Evolutionary conservation across 2,329 filamentous ascomycete species (phyloP).

Genomic region (Magnaporthiopsis poae): DNA sequence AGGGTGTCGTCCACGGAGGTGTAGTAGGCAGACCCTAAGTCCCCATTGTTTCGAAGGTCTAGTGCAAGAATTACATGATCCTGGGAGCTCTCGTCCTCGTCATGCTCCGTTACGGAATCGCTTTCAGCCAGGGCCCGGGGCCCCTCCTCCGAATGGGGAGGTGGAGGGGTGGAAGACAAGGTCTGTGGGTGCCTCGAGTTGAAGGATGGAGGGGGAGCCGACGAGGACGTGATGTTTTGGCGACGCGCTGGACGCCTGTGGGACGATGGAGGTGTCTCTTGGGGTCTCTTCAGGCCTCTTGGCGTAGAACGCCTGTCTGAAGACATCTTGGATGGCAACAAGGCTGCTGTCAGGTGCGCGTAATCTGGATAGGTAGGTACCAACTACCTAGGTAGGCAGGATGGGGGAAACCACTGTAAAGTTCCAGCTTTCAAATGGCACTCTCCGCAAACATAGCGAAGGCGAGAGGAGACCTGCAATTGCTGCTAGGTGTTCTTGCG

Average conservation of each 20-base stretch:
- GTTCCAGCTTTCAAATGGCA: background rate
- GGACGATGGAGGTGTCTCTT: background rate
- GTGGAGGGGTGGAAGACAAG: background rate
- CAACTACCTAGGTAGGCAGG: background rate
- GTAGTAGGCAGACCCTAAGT: slow-evolving; percentile 78
- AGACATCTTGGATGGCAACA: background rate
- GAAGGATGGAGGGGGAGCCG: background rate
- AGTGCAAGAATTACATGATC: slow-evolving; percentile 72
- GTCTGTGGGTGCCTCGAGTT: background rate
- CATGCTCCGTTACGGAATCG: slow-evolving; percentile 6
- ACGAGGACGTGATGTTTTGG: background rate
- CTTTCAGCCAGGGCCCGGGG: background rate
- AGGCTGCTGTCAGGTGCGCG: background rate
- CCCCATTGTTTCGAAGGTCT: slow-evolving; percentile 59
- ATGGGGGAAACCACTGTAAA: background rate
- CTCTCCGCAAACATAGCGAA: no score
- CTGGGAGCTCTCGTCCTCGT: slow-evolving; percentile 24
- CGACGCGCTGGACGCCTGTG: slow-evolving; percentile 2
- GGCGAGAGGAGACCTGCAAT: no score
- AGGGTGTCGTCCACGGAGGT: slow-evolving; percentile 58
- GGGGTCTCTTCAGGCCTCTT: background rate
- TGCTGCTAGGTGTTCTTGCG: no score
- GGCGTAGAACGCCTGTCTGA: background rate
- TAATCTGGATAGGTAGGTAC: background rate
- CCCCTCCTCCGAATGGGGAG: background rate